Percentiles rank a stretch among this genome's conserved stretches.
Conservation (phyloP, 2,329 filamentous ascomycete species). For the Pseudogymnoascus destructans region DNA sequence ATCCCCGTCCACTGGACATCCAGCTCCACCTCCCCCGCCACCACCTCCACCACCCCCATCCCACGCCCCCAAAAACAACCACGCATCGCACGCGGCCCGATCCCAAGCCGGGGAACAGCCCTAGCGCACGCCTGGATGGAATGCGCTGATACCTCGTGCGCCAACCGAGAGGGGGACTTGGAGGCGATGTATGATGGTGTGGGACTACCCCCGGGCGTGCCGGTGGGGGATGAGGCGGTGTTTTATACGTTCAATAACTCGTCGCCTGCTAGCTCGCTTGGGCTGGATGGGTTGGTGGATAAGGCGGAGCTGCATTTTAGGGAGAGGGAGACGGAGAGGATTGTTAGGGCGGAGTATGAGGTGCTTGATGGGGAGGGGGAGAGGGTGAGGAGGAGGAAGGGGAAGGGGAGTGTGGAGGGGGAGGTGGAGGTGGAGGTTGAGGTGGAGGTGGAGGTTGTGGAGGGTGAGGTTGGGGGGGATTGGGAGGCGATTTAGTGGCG, state of each 20-base stretch:
- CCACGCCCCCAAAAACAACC: background rate
- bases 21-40: too few species aligned
- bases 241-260: slow-evolving; percentile 24
- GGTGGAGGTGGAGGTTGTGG: background rate
- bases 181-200: background rate
- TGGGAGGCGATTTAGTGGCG: background rate
- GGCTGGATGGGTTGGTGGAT: slow-evolving; percentile 23
- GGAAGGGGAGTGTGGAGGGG: background rate
- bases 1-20: background rate
- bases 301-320: slow-evolving; percentile 24
- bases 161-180: background rate
- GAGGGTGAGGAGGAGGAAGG: slow-evolving; percentile 19
- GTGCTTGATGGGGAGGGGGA: slow-evolving; percentile 25
- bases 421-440: background rate
- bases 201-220: background rate
- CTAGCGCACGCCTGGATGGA: background rate
- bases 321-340: slow-evolving; percentile 24
- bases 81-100: background rate
- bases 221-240: slow-evolving; percentile 12
- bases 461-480: background rate
- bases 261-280: slow-evolving; percentile 17
- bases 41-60: background rate
- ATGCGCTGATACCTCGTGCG: background rate
- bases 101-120: background rate
- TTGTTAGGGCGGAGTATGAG: slow-evolving; percentile 25